phyloP scores from a whole-genome alignment of 768 basidiomycete genomes.

The Cystofilobasidium macerans region DNA sequence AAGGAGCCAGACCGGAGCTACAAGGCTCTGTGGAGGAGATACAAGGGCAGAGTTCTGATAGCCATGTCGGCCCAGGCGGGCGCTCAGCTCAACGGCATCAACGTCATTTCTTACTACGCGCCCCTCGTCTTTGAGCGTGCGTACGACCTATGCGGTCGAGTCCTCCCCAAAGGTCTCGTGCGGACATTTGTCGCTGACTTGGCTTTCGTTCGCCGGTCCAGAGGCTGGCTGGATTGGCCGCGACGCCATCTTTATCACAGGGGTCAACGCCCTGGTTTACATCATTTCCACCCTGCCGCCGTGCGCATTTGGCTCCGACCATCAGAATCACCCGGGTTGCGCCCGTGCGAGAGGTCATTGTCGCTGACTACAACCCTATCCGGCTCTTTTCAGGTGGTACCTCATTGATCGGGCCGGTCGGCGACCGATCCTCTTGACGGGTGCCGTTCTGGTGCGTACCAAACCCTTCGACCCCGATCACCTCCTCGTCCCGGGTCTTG shows the following conservation, averaged over 20 bases:
- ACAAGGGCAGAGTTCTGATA: conserved; percentile 74
- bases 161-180: too few species aligned
- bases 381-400: conserved; percentile 60
- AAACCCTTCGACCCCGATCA: too few species aligned
- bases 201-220: not conserved
- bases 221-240: conserved; percentile 89
- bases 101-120: conserved; percentile 47
- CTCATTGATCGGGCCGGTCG: conserved; percentile 86
- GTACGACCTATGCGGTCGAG: conserved; percentile 12
- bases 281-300: conserved; percentile 59
- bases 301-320: too few species aligned
- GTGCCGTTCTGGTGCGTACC: conserved; percentile 63
- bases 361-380: not conserved
- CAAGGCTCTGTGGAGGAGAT: conserved; percentile 69
- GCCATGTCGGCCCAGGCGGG: conserved; percentile 85
- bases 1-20: conserved; percentile 54
- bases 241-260: conserved; percentile 89
- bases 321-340: too few species aligned
- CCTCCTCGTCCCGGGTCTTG: too few species aligned
- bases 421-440: conserved; percentile 71
- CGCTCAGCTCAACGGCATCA: conserved; percentile 3
- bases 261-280: conserved; percentile 60
- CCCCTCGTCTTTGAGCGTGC: conserved; percentile 80
- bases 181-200: too few species aligned
- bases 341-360: too few species aligned